These are phyloP conservation scores for Ophioceras dolichostomum DNA, from an alignment of 2,329 filamentous ascomycete genomes.

Conservation along the genomic window DNA sequence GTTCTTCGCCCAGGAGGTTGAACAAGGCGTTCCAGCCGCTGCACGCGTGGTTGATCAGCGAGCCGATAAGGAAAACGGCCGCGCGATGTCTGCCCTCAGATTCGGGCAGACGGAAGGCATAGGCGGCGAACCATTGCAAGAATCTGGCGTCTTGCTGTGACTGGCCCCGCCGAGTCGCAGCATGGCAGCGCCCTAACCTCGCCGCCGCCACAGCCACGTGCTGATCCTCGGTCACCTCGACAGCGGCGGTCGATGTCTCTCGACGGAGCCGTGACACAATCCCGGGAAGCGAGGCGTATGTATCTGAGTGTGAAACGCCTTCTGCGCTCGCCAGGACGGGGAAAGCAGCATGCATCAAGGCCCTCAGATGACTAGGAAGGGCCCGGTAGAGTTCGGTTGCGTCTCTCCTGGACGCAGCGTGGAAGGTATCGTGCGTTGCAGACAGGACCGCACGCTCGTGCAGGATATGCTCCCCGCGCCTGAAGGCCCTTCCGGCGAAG, in stretches of 20 bases:
- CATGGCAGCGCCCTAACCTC: background rate
- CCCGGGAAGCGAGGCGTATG: background rate
- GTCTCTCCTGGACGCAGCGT: background rate
- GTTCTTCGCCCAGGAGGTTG: constrained; percentile 10
- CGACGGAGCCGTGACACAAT: background rate
- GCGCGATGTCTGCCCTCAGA: constrained; percentile 5
- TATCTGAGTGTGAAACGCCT: background rate
- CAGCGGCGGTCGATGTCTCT: background rate
- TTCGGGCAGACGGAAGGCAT: constrained; percentile 10
- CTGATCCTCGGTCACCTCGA: background rate
- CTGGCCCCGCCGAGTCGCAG: background rate
- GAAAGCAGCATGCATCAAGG: constrained; percentile 9
- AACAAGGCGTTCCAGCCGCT: constrained; percentile 13
- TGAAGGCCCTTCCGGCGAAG: constrained; percentile 14
- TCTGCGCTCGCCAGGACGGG: constrained; percentile 9
- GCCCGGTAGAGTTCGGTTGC: constrained; percentile 7
- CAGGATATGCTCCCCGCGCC: constrained; percentile 13
- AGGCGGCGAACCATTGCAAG: constrained; percentile 9
- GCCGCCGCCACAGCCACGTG: background rate
- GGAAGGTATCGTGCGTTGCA: constrained; percentile 8
- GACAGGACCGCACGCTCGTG: constrained; percentile 12
- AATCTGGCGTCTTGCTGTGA: constrained; percentile 7
- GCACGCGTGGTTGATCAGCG: constrained; percentile 23
- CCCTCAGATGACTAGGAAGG: constrained; percentile 1
- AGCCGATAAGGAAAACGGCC: constrained; percentile 9